phyloP scores from a whole-genome alignment of 2,329 filamentous ascomycete species.

The Cladophialophora psammophila region DNA sequence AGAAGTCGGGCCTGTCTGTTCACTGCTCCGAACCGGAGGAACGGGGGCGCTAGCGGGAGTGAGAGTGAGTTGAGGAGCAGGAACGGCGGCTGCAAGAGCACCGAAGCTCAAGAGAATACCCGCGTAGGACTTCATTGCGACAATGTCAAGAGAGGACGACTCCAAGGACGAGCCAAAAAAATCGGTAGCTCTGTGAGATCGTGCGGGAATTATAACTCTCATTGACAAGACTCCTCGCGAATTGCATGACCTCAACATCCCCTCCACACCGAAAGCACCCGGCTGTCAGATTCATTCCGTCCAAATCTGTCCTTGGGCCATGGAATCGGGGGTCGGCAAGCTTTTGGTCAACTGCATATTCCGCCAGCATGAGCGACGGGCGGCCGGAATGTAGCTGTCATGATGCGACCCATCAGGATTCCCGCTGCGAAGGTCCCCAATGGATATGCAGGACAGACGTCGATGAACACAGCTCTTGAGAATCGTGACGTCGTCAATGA shows the following conservation, averaged over 20 bases:
- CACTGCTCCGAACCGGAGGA: conserved; percentile 55
- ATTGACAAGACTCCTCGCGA: neutral
- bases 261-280: conserved; percentile 8
- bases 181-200: neutral
- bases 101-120: conserved; percentile 30
- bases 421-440: neutral
- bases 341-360: neutral
- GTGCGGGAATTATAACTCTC: conserved; percentile 4
- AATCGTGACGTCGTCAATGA: conserved; percentile 23
- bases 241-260: conserved; percentile 14
- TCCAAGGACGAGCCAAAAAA: neutral
- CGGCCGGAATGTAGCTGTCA: conserved; percentile 14
- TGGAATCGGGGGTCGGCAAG: conserved; percentile 12
- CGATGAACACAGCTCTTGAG: neutral
- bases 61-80: conserved; percentile 37
- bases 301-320: neutral
- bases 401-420: conserved; percentile 8
- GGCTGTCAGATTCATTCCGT: conserved; percentile 5
- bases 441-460: neutral
- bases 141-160: neutral
- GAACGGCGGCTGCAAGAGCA: conserved; percentile 33
- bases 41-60: conserved; percentile 32
- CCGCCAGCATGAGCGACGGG: neutral
- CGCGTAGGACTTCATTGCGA: conserved; percentile 34
- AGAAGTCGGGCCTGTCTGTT: conserved; percentile 64